Base-by-base conservation (phyloP, 1,284 basidiomycete genomes). In the Moniliophthora roreri region DNA sequence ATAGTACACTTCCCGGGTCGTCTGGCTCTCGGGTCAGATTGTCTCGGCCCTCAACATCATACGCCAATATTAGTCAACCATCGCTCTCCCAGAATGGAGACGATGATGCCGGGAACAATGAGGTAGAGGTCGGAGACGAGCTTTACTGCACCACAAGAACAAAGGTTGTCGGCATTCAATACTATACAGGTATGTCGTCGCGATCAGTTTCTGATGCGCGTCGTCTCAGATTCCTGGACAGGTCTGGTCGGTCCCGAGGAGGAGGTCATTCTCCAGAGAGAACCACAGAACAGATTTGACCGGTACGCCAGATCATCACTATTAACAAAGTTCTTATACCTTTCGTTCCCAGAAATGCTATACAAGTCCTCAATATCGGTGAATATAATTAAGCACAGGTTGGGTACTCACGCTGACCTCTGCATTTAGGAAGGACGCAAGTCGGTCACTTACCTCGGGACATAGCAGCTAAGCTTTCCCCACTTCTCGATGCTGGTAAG, bases 121-220 rank as follows among this genome's bases (percentile, higher is more conserved):
- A 81, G 37, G 69, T 73, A 41, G 82, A 89, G 44, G 63, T 62
- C 5, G 68, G 55, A 13, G 86, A 89, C 53, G 86, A 93, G 67
- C 69, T 91, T 18, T 90, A 87, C 63, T 79, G 83, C 47, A 75
- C 72, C 10, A 54, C 84, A 62, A 70, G 69, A 9, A 80, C 86
- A 0, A 84, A 79, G 46, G 82, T 92, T 13, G 92, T 93, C 0
- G 91, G 91, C 0, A 74, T 93, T 10, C 89, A 91, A 63, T 91
- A 94, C 64, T 94, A 94, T 63, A 74, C 74, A 63, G 88, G 88
- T 82, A 48, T 6, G 60, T 57, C 13, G 46, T 48, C 40, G 26
- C 28, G 24, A 28, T 28, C 32, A 37, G 18, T n/a, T n/a, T n/a
- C n/a, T n/a, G n/a, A n/a, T n/a, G n/a, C n/a, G n/a, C n/a, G n/a